Conservation (phyloP, 2,329 filamentous ascomycete species). For the Cercospora nicotianae region DNA sequence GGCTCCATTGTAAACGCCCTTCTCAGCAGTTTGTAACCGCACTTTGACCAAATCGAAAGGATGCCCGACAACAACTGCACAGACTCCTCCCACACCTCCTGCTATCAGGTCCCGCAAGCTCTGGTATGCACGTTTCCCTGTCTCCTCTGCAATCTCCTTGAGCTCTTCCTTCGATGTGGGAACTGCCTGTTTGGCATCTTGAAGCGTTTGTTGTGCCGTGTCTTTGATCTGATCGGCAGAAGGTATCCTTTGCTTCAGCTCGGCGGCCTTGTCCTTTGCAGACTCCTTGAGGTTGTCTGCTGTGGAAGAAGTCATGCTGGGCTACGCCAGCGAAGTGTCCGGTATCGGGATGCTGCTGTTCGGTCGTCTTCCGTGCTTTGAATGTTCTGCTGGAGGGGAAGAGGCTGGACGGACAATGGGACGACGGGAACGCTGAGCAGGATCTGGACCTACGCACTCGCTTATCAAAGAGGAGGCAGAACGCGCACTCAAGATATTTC, state of each 20-base stretch:
- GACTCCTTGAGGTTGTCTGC: constrained; percentile 25
- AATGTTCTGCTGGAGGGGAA: background rate
- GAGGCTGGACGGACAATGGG: background rate
- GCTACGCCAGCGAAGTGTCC: constrained; percentile 12
- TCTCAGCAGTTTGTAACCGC: constrained; percentile 91
- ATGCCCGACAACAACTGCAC: constrained; percentile 88
- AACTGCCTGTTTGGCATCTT: constrained; percentile 26
- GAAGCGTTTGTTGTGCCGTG: constrained; percentile 22
- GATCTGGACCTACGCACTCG: background rate
- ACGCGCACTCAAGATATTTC: background rate
- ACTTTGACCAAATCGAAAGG: constrained; percentile 99
- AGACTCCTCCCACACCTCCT: constrained; percentile 89
- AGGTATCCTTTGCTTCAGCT: constrained; percentile 25
- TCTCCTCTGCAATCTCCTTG: constrained; percentile 54
- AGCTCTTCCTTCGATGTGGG: constrained; percentile 46
- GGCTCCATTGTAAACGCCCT: constrained; percentile 84
- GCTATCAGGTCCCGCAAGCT: constrained; percentile 79
- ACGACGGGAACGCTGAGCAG: background rate
- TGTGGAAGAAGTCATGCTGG: constrained; percentile 23
- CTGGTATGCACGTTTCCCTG: constrained; percentile 57
- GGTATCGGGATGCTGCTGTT: background rate
- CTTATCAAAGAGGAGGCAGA: background rate
- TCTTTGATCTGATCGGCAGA: constrained; percentile 22
- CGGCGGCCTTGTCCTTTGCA: constrained; percentile 24
- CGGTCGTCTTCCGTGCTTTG: background rate